Evolutionary conservation across 2,329 filamentous ascomycete species (phyloP).

Genomic region (Colletotrichum camelliae): DNA sequence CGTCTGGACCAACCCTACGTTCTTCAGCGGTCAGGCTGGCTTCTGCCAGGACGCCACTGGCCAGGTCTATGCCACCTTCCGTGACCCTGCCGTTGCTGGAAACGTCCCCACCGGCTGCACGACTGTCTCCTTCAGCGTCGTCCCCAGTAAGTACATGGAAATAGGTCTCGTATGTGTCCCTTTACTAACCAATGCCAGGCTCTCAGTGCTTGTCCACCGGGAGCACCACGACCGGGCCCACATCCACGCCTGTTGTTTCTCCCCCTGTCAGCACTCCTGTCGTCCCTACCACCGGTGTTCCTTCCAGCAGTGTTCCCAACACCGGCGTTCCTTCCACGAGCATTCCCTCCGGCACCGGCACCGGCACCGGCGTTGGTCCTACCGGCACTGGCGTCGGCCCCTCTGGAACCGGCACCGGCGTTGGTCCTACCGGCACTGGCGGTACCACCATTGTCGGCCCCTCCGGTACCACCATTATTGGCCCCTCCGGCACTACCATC

Average conservation of each 20-base stretch:
- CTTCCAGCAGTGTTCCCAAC: no score
- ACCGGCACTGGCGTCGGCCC: no score
- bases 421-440: neutral
- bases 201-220: neutral
- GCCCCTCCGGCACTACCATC: neutral
- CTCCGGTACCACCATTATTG: neutral
- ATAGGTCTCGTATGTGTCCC: neutral
- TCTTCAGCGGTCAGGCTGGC: slow-evolving; percentile 2
- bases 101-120: neutral
- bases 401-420: no score
- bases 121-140: neutral
- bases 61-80: slow-evolving; percentile 10
- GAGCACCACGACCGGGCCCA: neutral
- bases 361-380: no score
- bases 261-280: no score
- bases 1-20: neutral
- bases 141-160: slow-evolving; percentile 3
- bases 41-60: slow-evolving; percentile 10
- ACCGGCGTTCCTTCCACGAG: no score
- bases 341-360: no score
- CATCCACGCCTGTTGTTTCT: neutral
- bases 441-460: neutral
- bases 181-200: neutral
- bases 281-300: no score
- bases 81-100: neutral